These are phyloP conservation scores for Persicaria maculosa DNA, from an alignment of 148 eudicot genomes.

Conservation along the genomic window DNA sequence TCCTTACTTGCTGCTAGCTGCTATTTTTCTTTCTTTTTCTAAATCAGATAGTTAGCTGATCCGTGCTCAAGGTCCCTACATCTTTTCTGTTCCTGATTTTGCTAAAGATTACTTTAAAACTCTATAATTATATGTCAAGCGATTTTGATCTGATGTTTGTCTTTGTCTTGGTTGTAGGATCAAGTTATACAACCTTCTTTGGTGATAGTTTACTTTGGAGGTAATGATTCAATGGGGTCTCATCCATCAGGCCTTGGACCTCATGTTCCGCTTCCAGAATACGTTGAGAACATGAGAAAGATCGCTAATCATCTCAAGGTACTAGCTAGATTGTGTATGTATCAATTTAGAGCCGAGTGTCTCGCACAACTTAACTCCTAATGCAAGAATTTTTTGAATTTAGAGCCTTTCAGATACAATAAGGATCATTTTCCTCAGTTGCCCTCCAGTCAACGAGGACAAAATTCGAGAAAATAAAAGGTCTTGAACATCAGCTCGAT, in stretches of 20 bases:
- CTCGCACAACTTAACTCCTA: slow-evolving; percentile 8
- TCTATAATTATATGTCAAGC: not conserved
- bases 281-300: slow-evolving; percentile 80
- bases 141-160: slow-evolving; percentile 12
- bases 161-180: slow-evolving; percentile 36
- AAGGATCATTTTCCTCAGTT: slow-evolving; percentile 69
- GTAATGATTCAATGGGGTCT: slow-evolving; percentile 90
- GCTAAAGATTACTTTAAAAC: not conserved
- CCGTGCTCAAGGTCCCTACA: not conserved
- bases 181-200: slow-evolving; percentile 62
- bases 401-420: slow-evolving; percentile 80
- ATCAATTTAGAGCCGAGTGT: not conserved
- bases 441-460: slow-evolving; percentile 85
- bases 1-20: too few species aligned
- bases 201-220: slow-evolving; percentile 85
- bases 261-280: slow-evolving; percentile 93
- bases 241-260: slow-evolving; percentile 88
- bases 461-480: slow-evolving; percentile 43
- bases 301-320: slow-evolving; percentile 84
- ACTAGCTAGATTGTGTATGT: slow-evolving; percentile 10
- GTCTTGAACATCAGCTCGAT: slow-evolving; percentile 28
- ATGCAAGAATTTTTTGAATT: slow-evolving; percentile 8
- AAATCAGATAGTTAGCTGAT: not conserved
- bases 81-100: not conserved
- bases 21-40: too few species aligned